Conservation (phyloP, 2,329 filamentous ascomycete species). For the Metarhizium robertsii region DNA sequence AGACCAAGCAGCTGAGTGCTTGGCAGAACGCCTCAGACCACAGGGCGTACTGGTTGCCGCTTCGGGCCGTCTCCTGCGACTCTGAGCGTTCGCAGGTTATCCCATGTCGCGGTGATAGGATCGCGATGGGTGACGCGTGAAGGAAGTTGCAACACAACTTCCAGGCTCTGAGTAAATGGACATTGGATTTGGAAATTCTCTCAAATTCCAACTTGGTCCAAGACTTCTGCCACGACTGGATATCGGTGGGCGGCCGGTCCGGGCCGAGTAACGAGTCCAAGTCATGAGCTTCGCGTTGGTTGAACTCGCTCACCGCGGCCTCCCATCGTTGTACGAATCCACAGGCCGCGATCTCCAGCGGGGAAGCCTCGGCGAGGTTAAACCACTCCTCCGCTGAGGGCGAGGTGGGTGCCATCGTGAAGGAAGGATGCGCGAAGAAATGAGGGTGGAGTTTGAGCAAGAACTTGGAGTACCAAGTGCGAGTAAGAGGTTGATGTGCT, state of each 20-base stretch:
- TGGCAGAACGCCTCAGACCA: conserved; percentile 3
- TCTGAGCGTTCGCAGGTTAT: not conserved
- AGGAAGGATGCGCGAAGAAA: no score
- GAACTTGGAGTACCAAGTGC: no score
- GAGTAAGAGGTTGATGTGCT: no score
- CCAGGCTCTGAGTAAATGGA: conserved; percentile 1
- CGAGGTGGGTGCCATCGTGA: no score
- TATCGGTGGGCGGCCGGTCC: not conserved
- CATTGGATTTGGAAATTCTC: not conserved
- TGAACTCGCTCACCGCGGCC: not conserved
- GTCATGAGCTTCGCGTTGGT: not conserved
- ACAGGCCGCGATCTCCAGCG: no score
- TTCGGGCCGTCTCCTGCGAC: not conserved
- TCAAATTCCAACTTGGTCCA: not conserved
- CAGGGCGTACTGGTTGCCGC: not conserved
- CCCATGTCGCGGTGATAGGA: not conserved
- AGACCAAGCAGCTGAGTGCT: not conserved
- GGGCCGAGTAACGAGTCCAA: not conserved
- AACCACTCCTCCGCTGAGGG: no score
- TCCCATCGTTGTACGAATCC: no score
- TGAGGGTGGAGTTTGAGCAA: no score
- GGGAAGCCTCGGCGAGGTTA: no score
- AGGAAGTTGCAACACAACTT: not conserved
- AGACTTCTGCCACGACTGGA: not conserved
- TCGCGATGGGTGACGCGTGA: not conserved